Percentiles rank a stretch among this genome's conserved stretches.
These are phyloP conservation scores for Phytopythium helicoides DNA, from an alignment of 352 stramenopile genomes.

Conservation along the genomic window DNA sequence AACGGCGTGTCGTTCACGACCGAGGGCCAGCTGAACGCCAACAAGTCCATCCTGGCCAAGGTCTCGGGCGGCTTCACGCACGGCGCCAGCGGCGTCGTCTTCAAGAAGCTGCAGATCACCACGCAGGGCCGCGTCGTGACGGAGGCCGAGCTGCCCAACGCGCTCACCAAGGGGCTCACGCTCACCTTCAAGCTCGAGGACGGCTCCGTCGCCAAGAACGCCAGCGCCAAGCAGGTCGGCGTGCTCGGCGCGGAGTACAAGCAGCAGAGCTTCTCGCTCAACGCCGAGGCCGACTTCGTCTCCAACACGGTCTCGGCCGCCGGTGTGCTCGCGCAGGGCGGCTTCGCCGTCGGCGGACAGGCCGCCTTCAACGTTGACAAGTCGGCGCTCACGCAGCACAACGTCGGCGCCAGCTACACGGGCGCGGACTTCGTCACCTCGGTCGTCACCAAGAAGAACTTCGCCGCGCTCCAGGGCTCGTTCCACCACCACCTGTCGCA, in stretches of 20 bases:
- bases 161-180: constrained; percentile 73
- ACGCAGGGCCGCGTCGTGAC: constrained; percentile 75
- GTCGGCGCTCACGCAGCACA: constrained; percentile 75
- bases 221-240: constrained; percentile 63
- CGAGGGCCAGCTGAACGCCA: constrained; percentile 65
- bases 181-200: constrained; percentile 85
- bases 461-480: constrained; percentile 65
- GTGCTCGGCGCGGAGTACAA: constrained; percentile 82
- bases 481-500: constrained; percentile 83
- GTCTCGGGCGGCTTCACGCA: constrained; percentile 77
- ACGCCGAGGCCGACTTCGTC: constrained; percentile 75
- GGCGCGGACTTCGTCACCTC: constrained; percentile 67
- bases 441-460: constrained; percentile 83
- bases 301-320: constrained; percentile 62
- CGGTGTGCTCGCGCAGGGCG: constrained; percentile 53
- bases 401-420: constrained; percentile 69
- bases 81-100: constrained; percentile 56
- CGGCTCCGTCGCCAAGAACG: constrained; percentile 74
- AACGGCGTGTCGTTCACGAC: constrained; percentile 80
- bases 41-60: constrained; percentile 87
- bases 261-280: constrained; percentile 66
- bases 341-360: constrained; percentile 66
- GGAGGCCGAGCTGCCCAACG: constrained; percentile 76
- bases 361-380: constrained; percentile 82
- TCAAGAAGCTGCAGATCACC: constrained; percentile 88